These are phyloP conservation scores for Yarrowia porcina DNA, from an alignment of 805 yeast genomes.

Conservation along the genomic window DNA sequence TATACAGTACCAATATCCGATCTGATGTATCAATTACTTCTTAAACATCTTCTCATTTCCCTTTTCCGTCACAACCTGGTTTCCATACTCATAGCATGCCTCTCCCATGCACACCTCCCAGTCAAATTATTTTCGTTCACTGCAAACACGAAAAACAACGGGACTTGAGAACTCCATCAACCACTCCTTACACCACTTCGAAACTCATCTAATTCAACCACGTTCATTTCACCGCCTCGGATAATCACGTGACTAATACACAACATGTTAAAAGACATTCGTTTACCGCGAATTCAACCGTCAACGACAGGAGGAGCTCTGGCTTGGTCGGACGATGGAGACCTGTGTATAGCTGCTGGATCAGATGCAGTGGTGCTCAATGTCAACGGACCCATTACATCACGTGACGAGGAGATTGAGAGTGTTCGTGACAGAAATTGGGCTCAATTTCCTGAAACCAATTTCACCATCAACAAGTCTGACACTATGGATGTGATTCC, in stretches of 20 bases:
- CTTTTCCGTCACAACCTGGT: no score
- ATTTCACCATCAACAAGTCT: slow-evolving; percentile 23
- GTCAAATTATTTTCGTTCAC: slow-evolving; percentile 14
- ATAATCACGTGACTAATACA: no score
- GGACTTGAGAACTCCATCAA: not conserved
- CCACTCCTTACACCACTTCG: not conserved
- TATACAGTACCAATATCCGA: no score
- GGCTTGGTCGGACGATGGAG: slow-evolving; percentile 22
- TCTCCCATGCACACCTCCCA: slow-evolving; percentile 23
- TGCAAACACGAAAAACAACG: slow-evolving; percentile 7
- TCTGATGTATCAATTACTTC: no score
- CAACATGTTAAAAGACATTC: slow-evolving; percentile 22
- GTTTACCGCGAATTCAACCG: slow-evolving; percentile 12
- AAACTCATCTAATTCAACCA: not conserved
- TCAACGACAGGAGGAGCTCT: slow-evolving; percentile 10
- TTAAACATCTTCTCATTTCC: not conserved
- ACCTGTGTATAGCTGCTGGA: slow-evolving; percentile 5
- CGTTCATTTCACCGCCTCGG: no score
- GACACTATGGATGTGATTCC: not conserved
- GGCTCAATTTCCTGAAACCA: slow-evolving; percentile 23
- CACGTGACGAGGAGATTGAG: slow-evolving; percentile 21
- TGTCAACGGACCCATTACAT: slow-evolving; percentile 19
- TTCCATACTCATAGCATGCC: not conserved
- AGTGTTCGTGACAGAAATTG: slow-evolving; percentile 22
- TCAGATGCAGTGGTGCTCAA: slow-evolving; percentile 4